These are phyloP conservation scores for Mortierella sp. DNA, from an alignment of 371 early-diverging fungal genomes.

Conservation along the genomic window DNA sequence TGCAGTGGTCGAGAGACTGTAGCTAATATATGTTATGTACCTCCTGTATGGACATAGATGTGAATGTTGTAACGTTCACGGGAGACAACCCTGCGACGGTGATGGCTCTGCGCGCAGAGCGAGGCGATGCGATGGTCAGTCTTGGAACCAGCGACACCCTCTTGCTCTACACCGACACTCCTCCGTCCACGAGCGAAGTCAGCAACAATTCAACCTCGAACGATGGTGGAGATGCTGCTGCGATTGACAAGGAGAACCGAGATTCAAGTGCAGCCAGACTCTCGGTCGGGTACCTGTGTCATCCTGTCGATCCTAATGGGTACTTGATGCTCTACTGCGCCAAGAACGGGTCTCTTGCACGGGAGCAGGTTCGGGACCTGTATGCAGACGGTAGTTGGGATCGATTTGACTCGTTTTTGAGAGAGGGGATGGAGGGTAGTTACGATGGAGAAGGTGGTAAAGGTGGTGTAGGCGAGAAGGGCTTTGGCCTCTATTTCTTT, in stretches of 20 bases:
- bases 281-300: conserved; percentile 77
- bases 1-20: background rate
- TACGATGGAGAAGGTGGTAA: background rate
- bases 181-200: background rate
- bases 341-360: conserved; percentile 87
- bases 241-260: background rate
- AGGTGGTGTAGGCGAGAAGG: conserved; percentile 25
- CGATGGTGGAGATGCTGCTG: background rate
- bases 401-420: conserved; percentile 64
- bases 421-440: conserved; percentile 20
- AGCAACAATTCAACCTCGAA: background rate
- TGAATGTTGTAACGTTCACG: conserved; percentile 77
- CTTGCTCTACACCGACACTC: conserved; percentile 69
- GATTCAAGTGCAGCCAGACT: conserved; percentile 21
- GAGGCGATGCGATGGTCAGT: conserved; percentile 77
- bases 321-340: conserved; percentile 86
- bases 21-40: background rate
- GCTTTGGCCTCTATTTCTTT: conserved; percentile 75
- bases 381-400: conserved; percentile 71
- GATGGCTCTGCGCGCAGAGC: conserved; percentile 70
- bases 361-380: conserved; percentile 77
- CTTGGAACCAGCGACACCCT: conserved; percentile 89
- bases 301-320: conserved; percentile 73
- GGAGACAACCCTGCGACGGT: conserved; percentile 90
- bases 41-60: conserved; percentile 55